These are phyloP conservation scores for Hortiboletus campestris DNA, from an alignment of 768 basidiomycete species.

Conservation along the genomic window DNA sequence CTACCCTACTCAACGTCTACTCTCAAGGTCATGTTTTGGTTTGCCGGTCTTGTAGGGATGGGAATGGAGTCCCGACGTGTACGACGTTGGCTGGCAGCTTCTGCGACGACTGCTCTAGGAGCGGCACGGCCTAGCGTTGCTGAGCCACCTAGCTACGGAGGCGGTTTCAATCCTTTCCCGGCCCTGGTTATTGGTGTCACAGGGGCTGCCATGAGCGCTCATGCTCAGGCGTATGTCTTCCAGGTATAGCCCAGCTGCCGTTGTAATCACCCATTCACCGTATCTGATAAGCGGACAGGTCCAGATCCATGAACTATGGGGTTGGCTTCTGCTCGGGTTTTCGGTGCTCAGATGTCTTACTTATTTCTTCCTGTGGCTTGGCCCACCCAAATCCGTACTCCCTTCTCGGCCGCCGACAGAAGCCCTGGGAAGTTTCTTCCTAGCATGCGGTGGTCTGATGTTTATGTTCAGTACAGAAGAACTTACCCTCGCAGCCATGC, in stretches of 20 bases:
- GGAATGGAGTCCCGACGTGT: constrained; percentile 78
- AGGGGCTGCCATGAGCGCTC: constrained; percentile 91
- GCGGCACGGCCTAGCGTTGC: constrained; percentile 33
- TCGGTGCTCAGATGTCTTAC: constrained; percentile 81
- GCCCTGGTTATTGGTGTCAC: constrained; percentile 93
- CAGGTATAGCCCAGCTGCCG: constrained; percentile 43
- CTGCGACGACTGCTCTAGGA: constrained; percentile 42
- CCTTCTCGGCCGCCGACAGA: constrained; percentile 95
- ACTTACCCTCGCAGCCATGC: constrained; percentile 87
- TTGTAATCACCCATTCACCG: background rate
- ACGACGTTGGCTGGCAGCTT: constrained; percentile 69
- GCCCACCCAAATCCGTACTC: constrained; percentile 77
- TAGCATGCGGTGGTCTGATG: constrained; percentile 82
- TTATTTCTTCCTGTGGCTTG: constrained; percentile 92
- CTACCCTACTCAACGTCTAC: background rate
- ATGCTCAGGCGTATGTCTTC: constrained; percentile 88
- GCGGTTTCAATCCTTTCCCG: constrained; percentile 89
- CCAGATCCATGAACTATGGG: constrained; percentile 90
- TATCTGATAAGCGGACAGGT: constrained; percentile 46
- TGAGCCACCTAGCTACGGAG: constrained; percentile 72
- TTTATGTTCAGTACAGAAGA: constrained; percentile 93
- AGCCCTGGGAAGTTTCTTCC: constrained; percentile 81
- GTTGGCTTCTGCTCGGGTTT: constrained; percentile 77
- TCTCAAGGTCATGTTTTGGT: constrained; percentile 85
- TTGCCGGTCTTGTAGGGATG: constrained; percentile 87